phyloP scores from a whole-genome alignment of 2,329 filamentous ascomycete species.

The Fusarium sarcochroum region DNA sequence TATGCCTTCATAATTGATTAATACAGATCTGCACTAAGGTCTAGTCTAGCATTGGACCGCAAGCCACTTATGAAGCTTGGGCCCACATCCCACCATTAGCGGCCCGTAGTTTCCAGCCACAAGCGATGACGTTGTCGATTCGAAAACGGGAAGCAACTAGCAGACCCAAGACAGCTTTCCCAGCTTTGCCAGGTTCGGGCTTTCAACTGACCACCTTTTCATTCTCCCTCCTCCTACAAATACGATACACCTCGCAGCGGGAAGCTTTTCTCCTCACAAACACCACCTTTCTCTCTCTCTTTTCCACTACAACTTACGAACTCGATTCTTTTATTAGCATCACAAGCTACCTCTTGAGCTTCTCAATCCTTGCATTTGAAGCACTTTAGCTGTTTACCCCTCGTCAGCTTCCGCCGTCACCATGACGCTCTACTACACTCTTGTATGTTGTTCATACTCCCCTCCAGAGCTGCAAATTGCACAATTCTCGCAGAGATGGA shows the following conservation, averaged over 20 bases:
- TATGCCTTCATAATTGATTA: slow-evolving; percentile 23
- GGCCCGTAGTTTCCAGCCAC: slow-evolving; percentile 47
- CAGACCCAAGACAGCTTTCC: slow-evolving; percentile 43
- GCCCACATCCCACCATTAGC: slow-evolving; percentile 29
- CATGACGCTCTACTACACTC: slow-evolving; percentile 72
- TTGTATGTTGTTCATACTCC: slow-evolving; percentile 57
- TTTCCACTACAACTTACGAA: slow-evolving; percentile 1
- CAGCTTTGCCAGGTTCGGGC: slow-evolving; percentile 39
- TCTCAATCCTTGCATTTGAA: slow-evolving; percentile 18
- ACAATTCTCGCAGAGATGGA: background rate
- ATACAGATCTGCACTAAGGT: slow-evolving; percentile 11
- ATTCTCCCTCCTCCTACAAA: slow-evolving; percentile 36
- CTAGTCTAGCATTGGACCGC: background rate
- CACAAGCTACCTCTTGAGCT: slow-evolving; percentile 25
- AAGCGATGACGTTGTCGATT: slow-evolving; percentile 56
- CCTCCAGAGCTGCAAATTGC: background rate
- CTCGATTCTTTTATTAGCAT: background rate
- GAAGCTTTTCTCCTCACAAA: slow-evolving; percentile 1
- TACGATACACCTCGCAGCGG: slow-evolving; percentile 33
- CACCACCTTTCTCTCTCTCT: slow-evolving; percentile 10
- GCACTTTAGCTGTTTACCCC: slow-evolving; percentile 38
- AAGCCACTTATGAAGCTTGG: slow-evolving; percentile 31
- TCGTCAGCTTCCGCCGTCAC: slow-evolving; percentile 51
- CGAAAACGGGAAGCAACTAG: slow-evolving; percentile 40
- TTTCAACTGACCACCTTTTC: slow-evolving; percentile 52